Conservation (phyloP, 2,329 filamentous ascomycete genomes). For the Nigrospora oryzae region DNA sequence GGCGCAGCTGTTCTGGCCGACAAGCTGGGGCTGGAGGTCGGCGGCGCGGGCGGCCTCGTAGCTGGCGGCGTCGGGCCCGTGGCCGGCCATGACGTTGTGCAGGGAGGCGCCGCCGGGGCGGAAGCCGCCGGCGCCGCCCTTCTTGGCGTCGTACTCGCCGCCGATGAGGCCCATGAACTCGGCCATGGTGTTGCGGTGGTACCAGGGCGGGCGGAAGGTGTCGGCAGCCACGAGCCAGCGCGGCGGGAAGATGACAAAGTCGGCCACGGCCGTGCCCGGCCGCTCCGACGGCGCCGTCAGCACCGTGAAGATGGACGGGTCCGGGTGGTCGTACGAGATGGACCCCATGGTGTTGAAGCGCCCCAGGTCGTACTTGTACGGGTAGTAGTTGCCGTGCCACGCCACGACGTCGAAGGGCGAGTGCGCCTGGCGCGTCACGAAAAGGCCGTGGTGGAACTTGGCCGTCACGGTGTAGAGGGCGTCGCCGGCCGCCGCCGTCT, state of each 20-base stretch:
- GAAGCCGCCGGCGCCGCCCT: constrained; percentile 34
- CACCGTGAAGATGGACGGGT: constrained; percentile 61
- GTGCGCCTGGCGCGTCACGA: constrained; percentile 51
- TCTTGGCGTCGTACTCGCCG: constrained; percentile 43
- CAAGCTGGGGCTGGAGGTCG: constrained; percentile 46
- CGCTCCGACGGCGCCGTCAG: constrained; percentile 43
- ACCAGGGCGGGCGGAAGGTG: constrained; percentile 56
- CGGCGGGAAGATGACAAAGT: constrained; percentile 57
- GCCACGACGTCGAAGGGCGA: constrained; percentile 62
- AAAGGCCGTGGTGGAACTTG: constrained; percentile 56
- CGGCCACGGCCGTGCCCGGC: constrained; percentile 46
- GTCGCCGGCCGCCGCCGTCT: constrained; percentile 18
- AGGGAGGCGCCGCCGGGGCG: constrained; percentile 38
- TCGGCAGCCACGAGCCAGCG: constrained; percentile 52
- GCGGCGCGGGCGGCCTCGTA: constrained; percentile 54
- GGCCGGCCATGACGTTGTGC: constrained; percentile 57
- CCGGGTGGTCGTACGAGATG: constrained; percentile 60
- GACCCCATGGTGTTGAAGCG: constrained; percentile 60
- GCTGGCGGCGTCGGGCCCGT: constrained; percentile 40
- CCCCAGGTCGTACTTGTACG: constrained; percentile 63
- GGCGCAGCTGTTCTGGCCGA: constrained; percentile 53
- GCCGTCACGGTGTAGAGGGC: constrained; percentile 35
- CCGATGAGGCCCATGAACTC: constrained; percentile 44
- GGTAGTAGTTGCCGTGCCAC: constrained; percentile 65
- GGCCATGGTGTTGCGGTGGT: constrained; percentile 48